Percentiles rank a stretch among this genome's conserved stretches.
These are phyloP conservation scores for Thielaviopsis populi DNA, from an alignment of 2,329 filamentous ascomycete species.

Conservation along the genomic window DNA sequence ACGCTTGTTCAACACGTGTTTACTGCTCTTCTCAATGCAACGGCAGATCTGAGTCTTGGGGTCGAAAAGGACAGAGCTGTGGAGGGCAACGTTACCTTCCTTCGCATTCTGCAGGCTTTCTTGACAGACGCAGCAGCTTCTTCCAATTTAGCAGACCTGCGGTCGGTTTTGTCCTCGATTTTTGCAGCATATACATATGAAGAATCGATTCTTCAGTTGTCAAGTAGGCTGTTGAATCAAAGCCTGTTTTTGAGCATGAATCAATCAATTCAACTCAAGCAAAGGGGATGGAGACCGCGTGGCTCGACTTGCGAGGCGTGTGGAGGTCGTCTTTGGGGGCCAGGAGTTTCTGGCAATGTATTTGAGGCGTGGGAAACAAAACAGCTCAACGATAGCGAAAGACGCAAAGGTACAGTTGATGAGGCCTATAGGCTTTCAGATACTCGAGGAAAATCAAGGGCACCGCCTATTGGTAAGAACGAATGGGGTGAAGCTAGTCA, in stretches of 20 bases:
- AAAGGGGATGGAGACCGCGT: slow-evolving; percentile 76
- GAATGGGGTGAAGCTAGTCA: slow-evolving; percentile 24
- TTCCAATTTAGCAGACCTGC: slow-evolving; percentile 74
- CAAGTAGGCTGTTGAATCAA: slow-evolving; percentile 73
- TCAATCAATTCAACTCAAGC: slow-evolving; percentile 56
- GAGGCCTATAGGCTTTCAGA: slow-evolving; percentile 24
- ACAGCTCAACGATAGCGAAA: slow-evolving; percentile 33
- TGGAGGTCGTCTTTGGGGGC: slow-evolving; percentile 71
- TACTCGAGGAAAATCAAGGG: slow-evolving; percentile 40
- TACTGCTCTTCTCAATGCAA: slow-evolving; percentile 66
- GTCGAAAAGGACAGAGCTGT: slow-evolving; percentile 18
- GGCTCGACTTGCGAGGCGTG: slow-evolving; percentile 83
- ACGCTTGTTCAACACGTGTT: slow-evolving; percentile 80
- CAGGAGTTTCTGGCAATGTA: slow-evolving; percentile 59
- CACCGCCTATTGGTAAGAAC: slow-evolving; percentile 25
- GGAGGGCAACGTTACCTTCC: slow-evolving; percentile 57
- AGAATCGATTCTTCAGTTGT: slow-evolving; percentile 70
- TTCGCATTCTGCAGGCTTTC: slow-evolving; percentile 79
- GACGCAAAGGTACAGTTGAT: slow-evolving; percentile 30
- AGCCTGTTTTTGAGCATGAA: slow-evolving; percentile 76
- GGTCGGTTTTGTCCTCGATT: slow-evolving; percentile 71
- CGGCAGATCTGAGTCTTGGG: slow-evolving; percentile 25
- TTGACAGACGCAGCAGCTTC: slow-evolving; percentile 65
- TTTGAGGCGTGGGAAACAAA: slow-evolving; percentile 70
- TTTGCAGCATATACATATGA: slow-evolving; percentile 95